phyloP scores from a whole-genome alignment of 257 asterid species.

The Echium plantagineum region DNA sequence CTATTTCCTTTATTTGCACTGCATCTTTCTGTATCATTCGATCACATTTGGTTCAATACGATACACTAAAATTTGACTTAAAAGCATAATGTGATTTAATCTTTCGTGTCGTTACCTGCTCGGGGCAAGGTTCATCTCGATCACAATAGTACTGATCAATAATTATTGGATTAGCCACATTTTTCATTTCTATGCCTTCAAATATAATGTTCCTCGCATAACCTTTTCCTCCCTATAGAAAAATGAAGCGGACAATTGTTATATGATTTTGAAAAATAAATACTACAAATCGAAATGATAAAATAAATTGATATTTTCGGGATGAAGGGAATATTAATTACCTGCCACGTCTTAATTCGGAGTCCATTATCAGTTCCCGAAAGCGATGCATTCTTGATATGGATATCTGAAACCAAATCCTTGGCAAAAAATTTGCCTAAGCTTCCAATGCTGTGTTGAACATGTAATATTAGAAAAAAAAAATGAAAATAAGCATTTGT shows the following conservation, averaged over 20 bases:
- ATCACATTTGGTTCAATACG: neutral
- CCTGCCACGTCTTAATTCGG: slow-evolving; percentile 96
- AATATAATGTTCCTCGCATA: slow-evolving; percentile 52
- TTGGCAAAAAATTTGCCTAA: slow-evolving; percentile 52
- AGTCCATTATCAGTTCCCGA: slow-evolving; percentile 84
- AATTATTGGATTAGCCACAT: slow-evolving; percentile 75
- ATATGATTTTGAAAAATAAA: neutral
- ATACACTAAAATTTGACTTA: too few species aligned
- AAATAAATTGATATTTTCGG: neutral
- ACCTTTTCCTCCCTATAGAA: slow-evolving; percentile 76
- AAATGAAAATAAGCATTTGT: neutral
- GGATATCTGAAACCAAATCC: slow-evolving; percentile 51
- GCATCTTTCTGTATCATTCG: slow-evolving; percentile 47
- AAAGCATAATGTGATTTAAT: too few species aligned
- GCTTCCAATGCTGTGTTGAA: slow-evolving; percentile 71
- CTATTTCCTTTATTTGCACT: slow-evolving; percentile 50
- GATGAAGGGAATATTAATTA: neutral
- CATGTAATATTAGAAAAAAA: neutral
- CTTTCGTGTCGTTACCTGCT: slow-evolving; percentile 31
- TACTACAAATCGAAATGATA: neutral
- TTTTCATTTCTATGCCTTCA: slow-evolving; percentile 51
- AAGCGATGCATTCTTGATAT: slow-evolving; percentile 42
- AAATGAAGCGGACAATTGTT: neutral
- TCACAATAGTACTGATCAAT: slow-evolving; percentile 82
- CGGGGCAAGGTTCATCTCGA: slow-evolving; percentile 32